phyloP scores from a whole-genome alignment of 345 rosid species.

The Sisymbrium irio region DNA sequence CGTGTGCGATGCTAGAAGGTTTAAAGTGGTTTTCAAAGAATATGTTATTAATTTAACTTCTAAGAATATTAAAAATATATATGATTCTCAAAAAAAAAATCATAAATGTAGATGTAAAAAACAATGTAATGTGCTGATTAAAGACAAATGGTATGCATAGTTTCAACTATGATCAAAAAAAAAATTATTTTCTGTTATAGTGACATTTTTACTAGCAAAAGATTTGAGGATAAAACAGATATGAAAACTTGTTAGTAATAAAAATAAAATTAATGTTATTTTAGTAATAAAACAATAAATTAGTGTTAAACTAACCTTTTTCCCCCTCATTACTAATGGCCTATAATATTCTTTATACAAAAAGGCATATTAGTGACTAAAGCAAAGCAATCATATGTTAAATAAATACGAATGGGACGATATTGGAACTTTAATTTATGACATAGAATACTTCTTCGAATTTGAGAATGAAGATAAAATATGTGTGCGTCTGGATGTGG shows the following conservation, averaged over 20 bases:
- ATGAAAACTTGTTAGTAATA: too few relatives aligned
- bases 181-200: too few relatives aligned
- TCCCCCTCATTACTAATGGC: too few relatives aligned
- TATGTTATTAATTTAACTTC: background rate
- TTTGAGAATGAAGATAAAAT: conserved; percentile 1
- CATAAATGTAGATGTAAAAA: background rate
- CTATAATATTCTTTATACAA: too few relatives aligned
- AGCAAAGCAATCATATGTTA: too few relatives aligned
- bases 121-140: background rate
- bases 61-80: too few relatives aligned
- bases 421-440: background rate
- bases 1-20: background rate
- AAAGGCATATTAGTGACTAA: too few relatives aligned
- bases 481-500: conserved; percentile 7
- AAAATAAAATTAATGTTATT: too few relatives aligned
- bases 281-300: too few relatives aligned
- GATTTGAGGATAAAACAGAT: too few relatives aligned
- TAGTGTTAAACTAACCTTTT: too few relatives aligned
- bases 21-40: background rate
- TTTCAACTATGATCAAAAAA: background rate
- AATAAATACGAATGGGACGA: background rate
- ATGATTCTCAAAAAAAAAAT: background rate
- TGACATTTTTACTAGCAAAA: too few relatives aligned
- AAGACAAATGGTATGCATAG: background rate
- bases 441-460: background rate